These are phyloP conservation scores for Apiospora phragmitis DNA, from an alignment of 2,329 filamentous ascomycete species.

Conservation along the genomic window DNA sequence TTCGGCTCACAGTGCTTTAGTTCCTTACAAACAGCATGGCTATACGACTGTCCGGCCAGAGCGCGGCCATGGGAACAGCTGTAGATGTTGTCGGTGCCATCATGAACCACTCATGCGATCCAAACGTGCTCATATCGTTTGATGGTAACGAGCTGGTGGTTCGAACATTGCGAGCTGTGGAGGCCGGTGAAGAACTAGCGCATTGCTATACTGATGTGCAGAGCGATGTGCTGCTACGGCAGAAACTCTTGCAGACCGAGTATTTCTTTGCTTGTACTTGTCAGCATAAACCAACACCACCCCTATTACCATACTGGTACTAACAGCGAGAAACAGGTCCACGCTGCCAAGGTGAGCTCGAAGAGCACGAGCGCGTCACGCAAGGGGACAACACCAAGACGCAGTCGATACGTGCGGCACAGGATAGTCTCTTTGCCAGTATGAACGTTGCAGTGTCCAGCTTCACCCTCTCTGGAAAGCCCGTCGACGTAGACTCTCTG, in stretches of 20 bases:
- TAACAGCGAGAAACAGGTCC: conserved; percentile 17
- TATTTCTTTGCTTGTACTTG: conserved; percentile 32
- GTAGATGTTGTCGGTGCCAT: conserved; percentile 32
- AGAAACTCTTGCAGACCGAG: conserved; percentile 20
- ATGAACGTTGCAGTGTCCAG: conserved; percentile 9
- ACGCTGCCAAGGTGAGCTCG: conserved; percentile 27
- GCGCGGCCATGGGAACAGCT: conserved; percentile 25
- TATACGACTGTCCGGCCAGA: conserved; percentile 23
- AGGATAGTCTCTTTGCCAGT: conserved; percentile 11
- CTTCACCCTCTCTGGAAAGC: not conserved
- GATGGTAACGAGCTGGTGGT: conserved; percentile 32
- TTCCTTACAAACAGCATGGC: conserved; percentile 27
- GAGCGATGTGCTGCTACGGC: conserved; percentile 24
- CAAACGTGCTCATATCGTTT: conserved; percentile 35
- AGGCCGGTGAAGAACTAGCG: conserved; percentile 35
- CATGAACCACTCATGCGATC: conserved; percentile 39
- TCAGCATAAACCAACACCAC: conserved; percentile 10
- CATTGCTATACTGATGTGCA: conserved; percentile 31
- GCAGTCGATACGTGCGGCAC: conserved; percentile 17
- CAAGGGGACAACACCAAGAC: conserved; percentile 17
- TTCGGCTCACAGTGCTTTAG: conserved; percentile 19
- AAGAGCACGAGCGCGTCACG: conserved; percentile 16
- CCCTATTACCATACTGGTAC: not conserved
- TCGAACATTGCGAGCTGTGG: conserved; percentile 31
- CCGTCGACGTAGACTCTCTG: conserved; percentile 13